phyloP scores from a whole-genome alignment of 805 yeast species.

The Vanderwaltozyma polyspora region DNA sequence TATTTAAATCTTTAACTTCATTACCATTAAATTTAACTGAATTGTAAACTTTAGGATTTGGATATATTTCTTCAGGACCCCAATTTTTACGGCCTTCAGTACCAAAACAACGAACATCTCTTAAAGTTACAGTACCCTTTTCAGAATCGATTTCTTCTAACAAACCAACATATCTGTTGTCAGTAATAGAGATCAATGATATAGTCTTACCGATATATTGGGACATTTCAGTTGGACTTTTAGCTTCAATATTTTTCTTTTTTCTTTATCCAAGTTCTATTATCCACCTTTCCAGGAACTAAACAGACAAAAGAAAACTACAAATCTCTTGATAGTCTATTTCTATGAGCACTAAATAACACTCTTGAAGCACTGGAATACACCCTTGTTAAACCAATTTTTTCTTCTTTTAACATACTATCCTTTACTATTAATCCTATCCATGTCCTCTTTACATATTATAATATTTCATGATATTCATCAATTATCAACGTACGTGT shows the following conservation, averaged over 20 bases:
- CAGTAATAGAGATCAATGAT: conserved; percentile 22
- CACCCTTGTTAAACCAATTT: too few species aligned
- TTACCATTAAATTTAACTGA: conserved; percentile 80
- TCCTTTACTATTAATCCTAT: conserved; percentile 5
- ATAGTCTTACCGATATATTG: conserved; percentile 80
- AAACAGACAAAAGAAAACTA: too few species aligned
- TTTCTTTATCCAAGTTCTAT: not conserved
- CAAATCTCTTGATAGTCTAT: too few species aligned
- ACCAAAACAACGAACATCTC: conserved; percentile 72
- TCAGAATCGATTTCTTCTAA: conserved; percentile 81
- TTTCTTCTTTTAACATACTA: too few species aligned
- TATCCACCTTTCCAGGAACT: not conserved
- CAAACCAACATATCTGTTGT: conserved; percentile 70
- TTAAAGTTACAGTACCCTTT: conserved; percentile 77
- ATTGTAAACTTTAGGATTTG: conserved; percentile 59
- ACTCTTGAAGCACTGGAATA: too few species aligned
- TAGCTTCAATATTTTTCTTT: too few species aligned
- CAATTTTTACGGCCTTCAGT: conserved; percentile 81
- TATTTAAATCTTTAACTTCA: conserved; percentile 82
- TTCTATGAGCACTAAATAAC: too few species aligned
- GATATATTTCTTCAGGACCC: conserved; percentile 57
- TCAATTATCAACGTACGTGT: too few species aligned
- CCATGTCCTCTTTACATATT: too few species aligned
- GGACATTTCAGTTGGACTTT: conserved; percentile 69
- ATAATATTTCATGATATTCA: too few species aligned